Percentiles rank a stretch among this genome's conserved stretches.
Evolutionary conservation across 2,329 filamentous ascomycete genomes (phyloP).

Genomic region (Fusarium protoensiforme): DNA sequence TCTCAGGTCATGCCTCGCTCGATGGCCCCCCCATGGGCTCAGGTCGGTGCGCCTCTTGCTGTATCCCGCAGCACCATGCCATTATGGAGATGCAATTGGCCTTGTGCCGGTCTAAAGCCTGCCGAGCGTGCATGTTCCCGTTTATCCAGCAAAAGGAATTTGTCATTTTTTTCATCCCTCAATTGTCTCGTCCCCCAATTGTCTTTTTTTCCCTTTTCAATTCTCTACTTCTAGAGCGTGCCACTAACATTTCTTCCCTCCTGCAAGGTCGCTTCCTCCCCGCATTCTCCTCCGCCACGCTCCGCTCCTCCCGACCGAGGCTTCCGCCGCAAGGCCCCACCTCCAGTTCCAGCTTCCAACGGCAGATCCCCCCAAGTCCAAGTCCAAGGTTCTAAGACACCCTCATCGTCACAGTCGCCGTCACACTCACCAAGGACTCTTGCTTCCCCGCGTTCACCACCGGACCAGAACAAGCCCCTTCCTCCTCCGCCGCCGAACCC

Average conservation of each 20-base stretch:
- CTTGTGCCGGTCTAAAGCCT: not conserved
- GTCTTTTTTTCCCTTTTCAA: not conserved
- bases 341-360: conserved; percentile 18
- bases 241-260: conserved; percentile 14
- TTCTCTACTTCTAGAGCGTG: not conserved
- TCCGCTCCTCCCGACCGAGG: conserved; percentile 40
- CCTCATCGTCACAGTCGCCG: conserved; percentile 38
- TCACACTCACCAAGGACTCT: conserved; percentile 40
- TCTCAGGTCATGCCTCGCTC: conserved; percentile 37
- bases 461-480: conserved; percentile 67
- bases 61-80: conserved; percentile 14
- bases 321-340: conserved; percentile 39
- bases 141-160: not conserved
- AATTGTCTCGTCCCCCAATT: not conserved
- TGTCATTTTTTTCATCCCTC: conserved; percentile 2
- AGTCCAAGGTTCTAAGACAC: conserved; percentile 27
- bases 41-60: conserved; percentile 28
- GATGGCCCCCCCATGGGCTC: conserved; percentile 26
- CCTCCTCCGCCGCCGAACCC: conserved; percentile 62
- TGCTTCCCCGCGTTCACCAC: conserved; percentile 51
- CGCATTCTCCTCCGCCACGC: conserved; percentile 42
- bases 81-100: conserved; percentile 28
- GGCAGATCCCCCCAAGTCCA: not conserved
- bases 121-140: not conserved
- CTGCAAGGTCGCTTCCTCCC: conserved; percentile 30